Evolutionary conservation across 2,329 filamentous ascomycete species (phyloP).

Genomic region (Fusarium caatingaense): DNA sequence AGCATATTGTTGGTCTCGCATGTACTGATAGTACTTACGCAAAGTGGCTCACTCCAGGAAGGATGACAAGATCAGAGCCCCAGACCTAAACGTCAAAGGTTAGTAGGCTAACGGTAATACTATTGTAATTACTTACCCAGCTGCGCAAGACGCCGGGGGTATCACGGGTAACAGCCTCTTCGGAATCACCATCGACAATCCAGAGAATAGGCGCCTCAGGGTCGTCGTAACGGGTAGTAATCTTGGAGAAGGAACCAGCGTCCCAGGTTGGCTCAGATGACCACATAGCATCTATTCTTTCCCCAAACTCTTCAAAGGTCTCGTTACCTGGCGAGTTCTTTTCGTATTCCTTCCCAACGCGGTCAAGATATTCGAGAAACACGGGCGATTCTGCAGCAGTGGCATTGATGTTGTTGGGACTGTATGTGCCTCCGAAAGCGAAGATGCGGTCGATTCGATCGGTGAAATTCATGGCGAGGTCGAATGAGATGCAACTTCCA

Average conservation of each 20-base stretch:
- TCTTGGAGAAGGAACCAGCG: not conserved
- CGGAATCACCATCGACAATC: not conserved
- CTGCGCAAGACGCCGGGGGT: not conserved
- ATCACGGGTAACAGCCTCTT: not conserved
- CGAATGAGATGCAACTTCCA: not conserved
- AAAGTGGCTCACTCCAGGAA: constrained; percentile 12
- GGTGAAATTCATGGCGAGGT: constrained; percentile 4
- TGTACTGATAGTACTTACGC: not conserved
- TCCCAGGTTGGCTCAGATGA: not conserved
- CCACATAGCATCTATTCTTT: not conserved
- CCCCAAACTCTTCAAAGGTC: not conserved
- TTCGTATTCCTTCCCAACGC: not conserved
- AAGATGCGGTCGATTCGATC: not conserved
- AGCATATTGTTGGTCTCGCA: not conserved
- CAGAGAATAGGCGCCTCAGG: not conserved
- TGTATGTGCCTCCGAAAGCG: not conserved
- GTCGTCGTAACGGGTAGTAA: not conserved
- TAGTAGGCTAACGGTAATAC: not conserved
- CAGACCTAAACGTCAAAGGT: not conserved
- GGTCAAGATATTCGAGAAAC: not conserved
- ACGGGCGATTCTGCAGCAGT: not conserved
- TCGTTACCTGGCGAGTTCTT: not conserved
- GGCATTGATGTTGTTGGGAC: not conserved
- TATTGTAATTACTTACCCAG: not conserved
- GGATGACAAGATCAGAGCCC: not conserved